phyloP scores from a whole-genome alignment of 2,329 filamentous ascomycete genomes.

The Graphilbum fragrans region DNA sequence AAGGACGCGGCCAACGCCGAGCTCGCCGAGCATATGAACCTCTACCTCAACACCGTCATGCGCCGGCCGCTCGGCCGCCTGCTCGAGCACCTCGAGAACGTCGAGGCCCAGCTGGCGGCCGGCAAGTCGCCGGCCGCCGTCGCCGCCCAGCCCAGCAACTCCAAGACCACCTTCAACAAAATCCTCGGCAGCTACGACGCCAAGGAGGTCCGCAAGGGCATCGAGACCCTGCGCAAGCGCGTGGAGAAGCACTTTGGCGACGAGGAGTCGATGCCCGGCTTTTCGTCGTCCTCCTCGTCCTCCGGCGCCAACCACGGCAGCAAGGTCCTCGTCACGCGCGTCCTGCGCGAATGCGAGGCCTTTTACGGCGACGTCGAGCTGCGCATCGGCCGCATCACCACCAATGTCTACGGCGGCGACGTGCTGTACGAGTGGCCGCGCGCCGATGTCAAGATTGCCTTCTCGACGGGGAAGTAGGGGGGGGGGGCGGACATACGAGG shows the following conservation, averaged over 20 bases:
- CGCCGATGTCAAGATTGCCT: constrained; percentile 48
- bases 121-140: constrained; percentile 52
- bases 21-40: constrained; percentile 72
- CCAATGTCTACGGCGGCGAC: constrained; percentile 53
- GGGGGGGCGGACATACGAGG: neutral
- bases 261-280: too few species aligned
- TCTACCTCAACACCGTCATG: constrained; percentile 83
- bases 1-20: constrained; percentile 65
- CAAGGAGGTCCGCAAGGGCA: constrained; percentile 80
- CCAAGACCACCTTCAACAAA: constrained; percentile 75
- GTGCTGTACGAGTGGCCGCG: constrained; percentile 55
- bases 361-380: constrained; percentile 52
- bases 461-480: constrained; percentile 18
- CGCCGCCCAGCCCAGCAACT: constrained; percentile 71
- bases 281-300: constrained; percentile 25
- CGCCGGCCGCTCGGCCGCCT: constrained; percentile 80
- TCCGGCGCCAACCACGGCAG: constrained; percentile 42
- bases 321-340: constrained; percentile 42
- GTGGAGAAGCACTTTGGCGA: constrained; percentile 97
- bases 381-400: constrained; percentile 46
- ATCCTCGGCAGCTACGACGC: constrained; percentile 67
- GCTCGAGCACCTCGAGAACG: constrained; percentile 81
- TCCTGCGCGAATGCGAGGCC: constrained; percentile 47
- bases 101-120: constrained; percentile 57
- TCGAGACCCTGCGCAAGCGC: constrained; percentile 77